phyloP scores from a whole-genome alignment of 345 rosid species.

The Eucalyptus pauciflora region DNA sequence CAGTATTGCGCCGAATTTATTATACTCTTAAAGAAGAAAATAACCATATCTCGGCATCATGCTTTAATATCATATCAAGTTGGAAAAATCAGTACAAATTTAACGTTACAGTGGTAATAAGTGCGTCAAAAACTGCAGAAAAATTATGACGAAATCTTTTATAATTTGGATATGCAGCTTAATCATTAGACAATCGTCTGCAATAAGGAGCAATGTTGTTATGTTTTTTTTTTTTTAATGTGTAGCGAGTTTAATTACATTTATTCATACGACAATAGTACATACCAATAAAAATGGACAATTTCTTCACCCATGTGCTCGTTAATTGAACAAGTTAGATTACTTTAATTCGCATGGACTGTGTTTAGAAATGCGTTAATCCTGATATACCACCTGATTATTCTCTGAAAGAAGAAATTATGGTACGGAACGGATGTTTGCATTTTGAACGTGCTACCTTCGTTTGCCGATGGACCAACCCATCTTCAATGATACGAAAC shows the following conservation, averaged over 20 bases:
- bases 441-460: neutral
- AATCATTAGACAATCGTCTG: neutral
- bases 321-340: too few species aligned
- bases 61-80: neutral
- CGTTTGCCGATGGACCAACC: neutral
- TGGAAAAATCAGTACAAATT: neutral
- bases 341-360: neutral
- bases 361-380: neutral
- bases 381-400: neutral
- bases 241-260: rapidly evolving
- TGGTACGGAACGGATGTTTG: neutral
- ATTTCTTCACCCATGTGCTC: neutral
- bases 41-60: neutral
- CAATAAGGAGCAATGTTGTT: neutral
- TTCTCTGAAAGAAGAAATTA: neutral
- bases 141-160: neutral
- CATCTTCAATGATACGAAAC: neutral
- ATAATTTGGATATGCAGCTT: neutral
- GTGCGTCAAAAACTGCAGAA: too few species aligned
- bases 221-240: neutral
- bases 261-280: neutral
- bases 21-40: too few species aligned
- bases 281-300: neutral
- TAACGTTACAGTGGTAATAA: too few species aligned
- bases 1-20: neutral